Evolutionary conservation across 2,329 filamentous ascomycete genomes (phyloP).

Genomic region (Fusarium lyarnte): DNA sequence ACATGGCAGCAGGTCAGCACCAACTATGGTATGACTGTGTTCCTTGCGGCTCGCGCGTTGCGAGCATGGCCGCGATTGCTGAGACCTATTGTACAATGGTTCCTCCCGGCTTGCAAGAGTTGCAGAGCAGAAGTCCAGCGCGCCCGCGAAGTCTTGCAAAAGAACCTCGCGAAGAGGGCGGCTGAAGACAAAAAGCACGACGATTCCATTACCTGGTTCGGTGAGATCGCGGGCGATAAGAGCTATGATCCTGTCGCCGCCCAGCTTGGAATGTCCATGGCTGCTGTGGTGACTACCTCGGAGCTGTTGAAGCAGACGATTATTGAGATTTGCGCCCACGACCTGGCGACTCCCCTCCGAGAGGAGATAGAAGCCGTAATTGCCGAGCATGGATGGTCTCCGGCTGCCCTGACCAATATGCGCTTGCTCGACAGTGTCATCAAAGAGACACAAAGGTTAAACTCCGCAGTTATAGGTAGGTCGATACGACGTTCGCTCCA

Average conservation of each 20-base stretch:
- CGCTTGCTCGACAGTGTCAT: not conserved
- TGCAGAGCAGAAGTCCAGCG: not conserved
- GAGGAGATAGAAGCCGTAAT: not conserved
- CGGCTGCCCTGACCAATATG: not conserved
- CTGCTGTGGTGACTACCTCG: not conserved
- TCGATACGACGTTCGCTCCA: rapidly evolving
- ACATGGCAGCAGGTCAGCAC: not conserved
- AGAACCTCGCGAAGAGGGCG: not conserved
- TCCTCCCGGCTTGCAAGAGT: not conserved
- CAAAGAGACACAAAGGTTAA: not conserved
- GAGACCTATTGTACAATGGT: not conserved
- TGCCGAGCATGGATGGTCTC: not conserved
- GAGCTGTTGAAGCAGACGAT: not conserved
- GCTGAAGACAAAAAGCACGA: not conserved
- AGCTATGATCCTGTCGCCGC: not conserved
- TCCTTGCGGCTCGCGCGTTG: not conserved
- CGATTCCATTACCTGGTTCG: not conserved
- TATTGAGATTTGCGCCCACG: not conserved
- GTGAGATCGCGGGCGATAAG: not conserved
- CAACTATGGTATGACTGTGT: not conserved
- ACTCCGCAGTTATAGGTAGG: not conserved
- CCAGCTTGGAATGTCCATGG: not conserved
- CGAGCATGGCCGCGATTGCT: not conserved
- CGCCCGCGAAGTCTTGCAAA: not conserved
- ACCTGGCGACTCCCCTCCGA: not conserved